Conservation (phyloP, 1,284 basidiomycete species). For the Psilocybe mexicana region DNA sequence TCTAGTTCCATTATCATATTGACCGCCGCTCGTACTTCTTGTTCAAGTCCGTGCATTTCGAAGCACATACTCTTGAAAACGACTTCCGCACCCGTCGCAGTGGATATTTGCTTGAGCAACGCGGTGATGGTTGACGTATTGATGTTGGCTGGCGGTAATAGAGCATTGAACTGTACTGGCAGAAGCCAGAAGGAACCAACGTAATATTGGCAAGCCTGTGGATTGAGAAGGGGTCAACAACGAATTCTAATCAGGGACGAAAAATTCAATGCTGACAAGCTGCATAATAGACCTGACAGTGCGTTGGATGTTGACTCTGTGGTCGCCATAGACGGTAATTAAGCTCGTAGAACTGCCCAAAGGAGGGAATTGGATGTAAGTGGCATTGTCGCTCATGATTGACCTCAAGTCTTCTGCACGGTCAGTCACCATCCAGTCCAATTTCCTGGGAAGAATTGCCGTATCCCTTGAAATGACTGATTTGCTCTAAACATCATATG, state of each 20-base stretch:
- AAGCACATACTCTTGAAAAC: conserved; percentile 98
- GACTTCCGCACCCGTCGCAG: conserved; percentile 88
- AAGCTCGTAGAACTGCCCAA: conserved; percentile 90
- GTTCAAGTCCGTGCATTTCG: conserved; percentile 95
- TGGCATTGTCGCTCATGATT: conserved; percentile 96
- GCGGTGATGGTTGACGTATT: conserved; percentile 85
- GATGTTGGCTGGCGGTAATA: conserved; percentile 80
- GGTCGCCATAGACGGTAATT: conserved; percentile 93
- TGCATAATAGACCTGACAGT: conserved; percentile 96
- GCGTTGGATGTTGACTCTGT: conserved; percentile 92
- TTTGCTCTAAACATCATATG: conserved; percentile 66
- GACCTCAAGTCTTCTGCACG: conserved; percentile 87
- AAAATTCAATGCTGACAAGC: conserved; percentile 60
- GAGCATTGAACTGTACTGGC: conserved; percentile 90
- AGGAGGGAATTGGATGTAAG: conserved; percentile 92
- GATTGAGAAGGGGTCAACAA: conserved; percentile 8
- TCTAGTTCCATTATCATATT: conserved; percentile 89
- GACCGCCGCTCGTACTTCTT: conserved; percentile 87
- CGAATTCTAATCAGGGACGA: conserved; percentile 5
- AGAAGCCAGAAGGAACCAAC: conserved; percentile 96
- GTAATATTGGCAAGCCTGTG: conserved; percentile 93
- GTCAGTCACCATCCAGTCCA: conserved; percentile 98
- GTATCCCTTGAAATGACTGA: conserved; percentile 91
- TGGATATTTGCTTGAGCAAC: conserved; percentile 85
- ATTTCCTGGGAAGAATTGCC: conserved; percentile 91